Conservation (phyloP, 371 early-diverging fungal genomes). For the Zychaea mexicana region DNA sequence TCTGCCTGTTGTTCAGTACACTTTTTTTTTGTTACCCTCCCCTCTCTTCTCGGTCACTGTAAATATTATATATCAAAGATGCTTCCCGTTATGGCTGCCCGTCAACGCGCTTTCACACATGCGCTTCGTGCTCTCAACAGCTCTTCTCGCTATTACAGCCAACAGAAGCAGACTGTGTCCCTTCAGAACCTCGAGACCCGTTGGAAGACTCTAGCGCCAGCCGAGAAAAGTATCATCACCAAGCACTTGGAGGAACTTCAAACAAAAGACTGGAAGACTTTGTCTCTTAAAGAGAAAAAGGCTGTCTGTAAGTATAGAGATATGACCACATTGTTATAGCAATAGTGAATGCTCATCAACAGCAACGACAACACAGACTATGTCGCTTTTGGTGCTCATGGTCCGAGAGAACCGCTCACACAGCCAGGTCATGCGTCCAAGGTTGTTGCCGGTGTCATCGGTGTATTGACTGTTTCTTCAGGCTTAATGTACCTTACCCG, state of each 20-base stretch:
- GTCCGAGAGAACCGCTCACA: slow-evolving; percentile 79
- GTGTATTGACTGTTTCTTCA: slow-evolving; percentile 57
- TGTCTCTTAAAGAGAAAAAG: slow-evolving; percentile 92
- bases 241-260: slow-evolving; percentile 81
- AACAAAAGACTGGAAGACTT: slow-evolving; percentile 93
- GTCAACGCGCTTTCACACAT: not conserved
- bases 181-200: slow-evolving; percentile 75
- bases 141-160: not conserved
- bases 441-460: slow-evolving; percentile 69
- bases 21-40: not conserved
- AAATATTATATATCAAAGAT: not conserved
- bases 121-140: not conserved
- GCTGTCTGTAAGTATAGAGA: slow-evolving; percentile 74
- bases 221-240: slow-evolving; percentile 82
- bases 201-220: slow-evolving; percentile 85
- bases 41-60: not conserved
- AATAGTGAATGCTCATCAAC: not conserved
- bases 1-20: not conserved
- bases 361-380: slow-evolving; percentile 51
- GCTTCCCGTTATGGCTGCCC: not conserved
- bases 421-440: slow-evolving; percentile 76
- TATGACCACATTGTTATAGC: not conserved
- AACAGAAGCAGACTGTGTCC: slow-evolving; percentile 45
- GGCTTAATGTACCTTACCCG: slow-evolving; percentile 73
- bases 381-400: slow-evolving; percentile 94